Evolutionary conservation across 352 stramenopile species (phyloP), one percentile per base, ranked within the genome.

Genomic region (Phytophthora citricola): DNA sequence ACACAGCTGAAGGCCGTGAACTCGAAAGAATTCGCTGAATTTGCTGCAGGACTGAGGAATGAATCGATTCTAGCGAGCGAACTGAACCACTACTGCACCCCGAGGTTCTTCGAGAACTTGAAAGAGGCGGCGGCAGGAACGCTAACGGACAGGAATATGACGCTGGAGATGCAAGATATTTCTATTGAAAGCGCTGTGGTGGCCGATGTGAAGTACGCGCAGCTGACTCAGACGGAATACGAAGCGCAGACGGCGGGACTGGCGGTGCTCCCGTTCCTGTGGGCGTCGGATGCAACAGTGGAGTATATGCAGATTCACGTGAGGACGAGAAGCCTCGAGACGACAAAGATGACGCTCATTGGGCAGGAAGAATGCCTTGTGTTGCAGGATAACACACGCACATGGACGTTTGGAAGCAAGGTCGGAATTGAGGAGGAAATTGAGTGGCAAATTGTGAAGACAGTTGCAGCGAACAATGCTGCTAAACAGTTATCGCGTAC

Each of bases 281-380:
- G 65, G 51, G 63, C 69, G 6, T 31, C 46, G 2, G 64, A 80
- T 43, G 71, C 75, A 5, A 58, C 64, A 22, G 66, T 83, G 49
- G 75, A 83, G 72, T 73, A 75, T 47, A 53, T 83, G 64, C 58
- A 69, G 41, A 67, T 83, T 51, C 49, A 58, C 6, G 61, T 83
- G 45, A 59, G 15, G n/a, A 78, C 73, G 29, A 73, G 66, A 36
- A 83, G 71, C 27, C 58, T 66, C 2, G 75, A 83, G 55, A 69
- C 66, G 40, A 73, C 63, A 1, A 78, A 67, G 43, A 78, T 83
- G 71, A 83, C 75, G 48, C 53, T 80, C 6, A 43, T 80, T n/a
- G 75, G 64, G 15, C 46, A 80, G 17, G 75, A 83, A 26, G 69
- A 80, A 40, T 66, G 64, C 40, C 48, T 83, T 2, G 75, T 58